phyloP scores from a whole-genome alignment of 2,329 filamentous ascomycete species.

The Nemania diffusa region DNA sequence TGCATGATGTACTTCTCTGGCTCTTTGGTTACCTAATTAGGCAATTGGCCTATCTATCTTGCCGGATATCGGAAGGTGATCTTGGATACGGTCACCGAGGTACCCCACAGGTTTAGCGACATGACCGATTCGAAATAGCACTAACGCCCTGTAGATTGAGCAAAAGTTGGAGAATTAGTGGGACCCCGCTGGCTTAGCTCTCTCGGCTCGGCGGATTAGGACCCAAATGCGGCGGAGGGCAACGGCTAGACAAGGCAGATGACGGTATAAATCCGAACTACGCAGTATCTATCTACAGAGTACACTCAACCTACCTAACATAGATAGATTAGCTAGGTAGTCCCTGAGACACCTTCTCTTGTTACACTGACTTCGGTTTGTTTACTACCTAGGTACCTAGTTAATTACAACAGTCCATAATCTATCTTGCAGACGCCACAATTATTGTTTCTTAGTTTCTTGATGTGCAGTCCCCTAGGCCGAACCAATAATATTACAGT shows the following conservation, averaged over 20 bases:
- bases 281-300: no score
- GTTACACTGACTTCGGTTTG: not conserved
- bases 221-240: conserved; percentile 15
- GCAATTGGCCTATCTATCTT: not conserved
- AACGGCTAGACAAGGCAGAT: conserved; percentile 32
- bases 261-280: conserved; percentile 18
- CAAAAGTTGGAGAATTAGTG: conserved; percentile 8
- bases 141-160: not conserved
- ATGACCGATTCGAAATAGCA: not conserved
- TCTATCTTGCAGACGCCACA: not conserved
- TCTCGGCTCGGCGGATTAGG: conserved; percentile 6
- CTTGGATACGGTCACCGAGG: not conserved
- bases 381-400: not conserved
- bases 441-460: not conserved
- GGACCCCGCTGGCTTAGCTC: not conserved
- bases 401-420: not conserved
- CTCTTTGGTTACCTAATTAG: not conserved
- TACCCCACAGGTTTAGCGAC: not conserved
- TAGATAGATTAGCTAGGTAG: not conserved
- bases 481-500: not conserved
- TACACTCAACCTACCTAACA: not conserved
- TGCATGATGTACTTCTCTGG: not conserved
- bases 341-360: not conserved
- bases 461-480: not conserved
- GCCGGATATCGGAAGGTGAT: not conserved